Conservation (phyloP, 1,284 basidiomycete genomes). For the Apiotrichum veenhuisii region DNA sequence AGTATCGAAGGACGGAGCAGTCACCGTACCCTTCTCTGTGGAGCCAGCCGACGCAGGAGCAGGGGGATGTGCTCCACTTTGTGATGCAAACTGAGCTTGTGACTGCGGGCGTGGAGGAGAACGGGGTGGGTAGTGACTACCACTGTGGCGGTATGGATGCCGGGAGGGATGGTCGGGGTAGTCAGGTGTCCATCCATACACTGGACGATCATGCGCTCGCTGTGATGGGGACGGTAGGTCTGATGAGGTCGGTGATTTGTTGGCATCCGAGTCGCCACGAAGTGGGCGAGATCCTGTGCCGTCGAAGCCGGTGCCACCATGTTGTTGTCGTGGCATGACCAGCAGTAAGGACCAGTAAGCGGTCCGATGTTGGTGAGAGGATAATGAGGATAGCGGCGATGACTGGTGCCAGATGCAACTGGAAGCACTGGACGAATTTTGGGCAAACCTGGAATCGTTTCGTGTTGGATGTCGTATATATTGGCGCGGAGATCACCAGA, state of each 20-base stretch:
- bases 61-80: background rate
- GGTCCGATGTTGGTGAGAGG: too few species aligned
- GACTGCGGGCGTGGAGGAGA: background rate
- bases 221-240: background rate
- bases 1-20: background rate
- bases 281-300: slow-evolving; percentile 28
- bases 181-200: background rate
- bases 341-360: background rate
- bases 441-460: too few species aligned
- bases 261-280: slow-evolving; percentile 13
- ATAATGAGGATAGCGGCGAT: too few species aligned
- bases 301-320: slow-evolving; percentile 15
- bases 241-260: background rate
- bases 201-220: background rate
- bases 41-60: background rate
- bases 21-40: background rate
- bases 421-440: too few species aligned
- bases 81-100: background rate
- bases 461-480: too few species aligned
- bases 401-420: too few species aligned
- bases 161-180: background rate
- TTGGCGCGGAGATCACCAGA: too few species aligned
- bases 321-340: slow-evolving; percentile 6
- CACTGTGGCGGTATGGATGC: background rate
- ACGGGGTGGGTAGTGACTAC: background rate